Evolutionary conservation across 306 rosid genomes (phyloP), one percentile per base, ranked within the genome.

Genomic region (Crotalaria pallida): DNA sequence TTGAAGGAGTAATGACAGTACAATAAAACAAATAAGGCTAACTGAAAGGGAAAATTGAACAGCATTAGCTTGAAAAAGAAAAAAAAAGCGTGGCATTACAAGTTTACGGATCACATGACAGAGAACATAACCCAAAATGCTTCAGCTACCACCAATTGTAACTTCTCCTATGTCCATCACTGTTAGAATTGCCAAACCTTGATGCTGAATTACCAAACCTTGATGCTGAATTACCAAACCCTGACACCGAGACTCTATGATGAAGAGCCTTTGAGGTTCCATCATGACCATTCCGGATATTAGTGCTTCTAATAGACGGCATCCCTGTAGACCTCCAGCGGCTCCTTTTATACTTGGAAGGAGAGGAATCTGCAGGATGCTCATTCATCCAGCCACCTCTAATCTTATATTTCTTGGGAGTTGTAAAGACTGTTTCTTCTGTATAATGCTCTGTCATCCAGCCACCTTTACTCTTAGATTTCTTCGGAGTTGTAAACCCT

Each of bases 111-210:
- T 12, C 58, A 53, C 24, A 66, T 47, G 26, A 16, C 12, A 61
- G 31, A 62, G 47, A 49, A 45, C 12, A 48, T 16, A 17, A 18
- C 13, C 48, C 27, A 59, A 8, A 21, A 45, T 62, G 29, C 29
- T 23, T 17, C 19, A 44, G 24, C 87, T 85, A 87, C 87, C 86
- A 80, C 88, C 89, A 51, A 29, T 68, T 74, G 61, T 83, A 65
- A 73, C 63, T 80, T 82, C 80, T 80, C 61, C 87, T 71, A 6
- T 29, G 26, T 38, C 84, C 85, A 59, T 74, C 84, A 10, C 52
- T 57, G 48, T 74, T 67, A 34, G 73, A 64, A 75, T 83, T 74
- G 55, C 74, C 85, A 83, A 80, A 89, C 83, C 91, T 86, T 8
- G 83, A 75, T 5, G 80, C 81, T 41, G 89, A 80, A 27, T 27